Evolutionary conservation across 805 yeast genomes (phyloP).

Genomic region (Lachancea sp.): DNA sequence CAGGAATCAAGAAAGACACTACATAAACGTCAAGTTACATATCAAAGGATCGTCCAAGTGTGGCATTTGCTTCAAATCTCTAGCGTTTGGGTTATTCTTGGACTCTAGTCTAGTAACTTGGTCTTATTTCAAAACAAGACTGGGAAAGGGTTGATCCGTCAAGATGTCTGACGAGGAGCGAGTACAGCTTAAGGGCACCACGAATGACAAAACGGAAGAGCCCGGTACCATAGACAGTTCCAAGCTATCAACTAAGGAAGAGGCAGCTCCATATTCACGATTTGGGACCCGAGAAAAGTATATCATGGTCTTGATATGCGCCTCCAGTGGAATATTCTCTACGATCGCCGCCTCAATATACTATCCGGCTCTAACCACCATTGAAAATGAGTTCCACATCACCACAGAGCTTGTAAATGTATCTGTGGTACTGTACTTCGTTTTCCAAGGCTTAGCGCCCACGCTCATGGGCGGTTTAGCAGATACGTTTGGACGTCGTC

Average conservation of each 20-base stretch:
- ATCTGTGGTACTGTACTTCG: conserved; percentile 68
- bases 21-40: too few species aligned
- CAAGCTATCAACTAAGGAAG: conserved; percentile 1
- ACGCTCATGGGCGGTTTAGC: conserved; percentile 61
- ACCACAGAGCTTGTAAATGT: conserved; percentile 55
- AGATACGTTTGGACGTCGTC: conserved; percentile 68
- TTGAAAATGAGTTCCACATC: conserved; percentile 50
- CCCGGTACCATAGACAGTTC: background rate
- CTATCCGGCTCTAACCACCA: conserved; percentile 63
- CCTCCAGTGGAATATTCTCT: conserved; percentile 55
- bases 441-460: conserved; percentile 75
- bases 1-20: too few species aligned
- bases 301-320: conserved; percentile 37
- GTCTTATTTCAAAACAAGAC: background rate
- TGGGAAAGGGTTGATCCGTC: background rate
- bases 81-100: too few species aligned
- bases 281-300: conserved; percentile 38
- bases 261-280: conserved; percentile 38
- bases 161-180: background rate
- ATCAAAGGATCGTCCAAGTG: too few species aligned
- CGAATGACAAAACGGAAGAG: background rate
- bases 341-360: conserved; percentile 71
- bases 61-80: too few species aligned
- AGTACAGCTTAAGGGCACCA: background rate
- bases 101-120: too few species aligned